Evolutionary conservation across 2,329 filamentous ascomycete genomes (phyloP), one percentile per base, ranked within the genome.

Genomic region (Alternaria burnsii): DNA sequence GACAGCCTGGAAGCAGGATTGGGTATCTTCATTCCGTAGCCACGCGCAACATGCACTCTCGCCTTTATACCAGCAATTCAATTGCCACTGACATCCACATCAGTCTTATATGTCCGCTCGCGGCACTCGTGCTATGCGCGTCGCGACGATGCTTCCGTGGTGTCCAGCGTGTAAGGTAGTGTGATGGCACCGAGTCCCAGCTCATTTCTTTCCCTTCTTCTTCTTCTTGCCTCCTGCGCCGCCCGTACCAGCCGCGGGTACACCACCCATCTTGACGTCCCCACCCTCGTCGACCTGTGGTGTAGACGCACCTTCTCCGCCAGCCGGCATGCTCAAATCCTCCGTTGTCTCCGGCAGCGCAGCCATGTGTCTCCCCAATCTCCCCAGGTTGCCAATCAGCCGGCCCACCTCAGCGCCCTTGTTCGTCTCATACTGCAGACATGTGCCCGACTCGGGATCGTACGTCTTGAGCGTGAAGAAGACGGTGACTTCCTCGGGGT

Each of bases 351-450:
- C 79, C 9, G 82, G 81, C 61, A 84, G 66, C 12, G 80, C 82
- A 12, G 82, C 86, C 80, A 88, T 87, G 6, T 84, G 81, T 55
- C 88, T 85, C n/a, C 90, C 92, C 68, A 97, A 79, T 58, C 87
- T 86, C 0, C 93, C 93, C 64, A 99, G 79, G 43, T 89, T 87
- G 52, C 88, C 87, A 58, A 99, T 87, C 71, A 99, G 81, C 28
- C 95, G 85, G 24, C 91, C 90, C 10, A 99, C 93, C 81, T 98
- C 94, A 20, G 92, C 92, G 20, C 91, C 92, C 80, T 97, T 97
- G 76, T 90, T 90, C 36, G 95, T 99, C 76, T 88, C 86, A 84
- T 97, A 98, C 81, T 97, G 97, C 65, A 99, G 85, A 62, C 90
- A 90, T 59, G 90, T 89, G 73, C 95, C 95, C 55, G 89, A 91